Evolutionary conservation across 257 asterid species (phyloP).

Genomic region (Solanum microdontum): DNA sequence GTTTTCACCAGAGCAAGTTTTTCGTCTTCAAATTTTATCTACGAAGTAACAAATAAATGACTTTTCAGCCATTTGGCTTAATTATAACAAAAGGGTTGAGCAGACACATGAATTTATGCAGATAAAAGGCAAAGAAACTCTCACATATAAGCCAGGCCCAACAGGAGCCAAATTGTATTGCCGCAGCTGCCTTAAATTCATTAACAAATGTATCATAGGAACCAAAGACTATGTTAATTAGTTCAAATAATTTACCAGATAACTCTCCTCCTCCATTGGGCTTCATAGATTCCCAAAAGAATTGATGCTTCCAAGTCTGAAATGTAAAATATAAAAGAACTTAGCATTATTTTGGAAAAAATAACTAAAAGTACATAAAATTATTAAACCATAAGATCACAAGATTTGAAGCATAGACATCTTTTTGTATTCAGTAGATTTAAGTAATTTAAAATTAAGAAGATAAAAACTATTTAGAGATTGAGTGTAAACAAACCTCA

Average conservation of each 20-base stretch:
- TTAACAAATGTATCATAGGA: constrained; percentile 62
- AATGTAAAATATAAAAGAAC: neutral
- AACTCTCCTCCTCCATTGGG: constrained; percentile 91
- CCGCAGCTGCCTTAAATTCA: constrained; percentile 77
- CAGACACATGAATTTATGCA: neutral
- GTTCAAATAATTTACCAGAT: constrained; percentile 51
- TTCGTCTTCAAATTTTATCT: too few species aligned
- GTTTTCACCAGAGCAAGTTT: too few species aligned
- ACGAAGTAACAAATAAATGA: neutral
- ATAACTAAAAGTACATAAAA: too few species aligned
- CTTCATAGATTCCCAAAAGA: constrained; percentile 90
- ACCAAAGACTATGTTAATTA: constrained; percentile 80
- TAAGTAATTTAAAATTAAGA: too few species aligned
- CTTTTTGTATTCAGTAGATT: too few species aligned
- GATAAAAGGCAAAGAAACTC: constrained; percentile 16
- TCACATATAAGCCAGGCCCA: constrained; percentile 99
- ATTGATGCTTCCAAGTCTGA: constrained; percentile 83
- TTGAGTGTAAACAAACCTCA: too few species aligned
- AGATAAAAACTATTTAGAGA: too few species aligned
- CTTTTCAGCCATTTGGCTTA: neutral
- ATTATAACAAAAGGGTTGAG: neutral
- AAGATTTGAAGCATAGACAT: too few species aligned
- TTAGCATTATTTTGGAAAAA: too few species aligned
- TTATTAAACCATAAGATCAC: too few species aligned
- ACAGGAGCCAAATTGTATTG: constrained; percentile 84